Evolutionary conservation across 441 rosid genomes (phyloP).

Genomic region (Erodium moschatum): DNA sequence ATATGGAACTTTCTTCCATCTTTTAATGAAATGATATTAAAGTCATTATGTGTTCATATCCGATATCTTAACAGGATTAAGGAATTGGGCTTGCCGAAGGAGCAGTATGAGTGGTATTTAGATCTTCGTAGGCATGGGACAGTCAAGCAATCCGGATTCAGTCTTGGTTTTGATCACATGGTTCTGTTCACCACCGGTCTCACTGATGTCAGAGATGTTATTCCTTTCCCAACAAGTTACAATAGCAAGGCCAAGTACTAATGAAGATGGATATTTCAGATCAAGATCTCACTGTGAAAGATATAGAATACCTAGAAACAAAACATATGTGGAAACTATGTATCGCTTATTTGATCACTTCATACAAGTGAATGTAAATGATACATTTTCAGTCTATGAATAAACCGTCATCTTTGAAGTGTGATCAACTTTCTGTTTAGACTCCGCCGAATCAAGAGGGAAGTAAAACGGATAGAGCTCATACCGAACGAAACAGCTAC

Average conservation of each 20-base stretch:
- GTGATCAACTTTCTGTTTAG: slow-evolving; percentile 5
- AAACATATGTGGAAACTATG: neutral
- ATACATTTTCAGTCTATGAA: slow-evolving; percentile 20
- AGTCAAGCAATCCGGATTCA: slow-evolving; percentile 69
- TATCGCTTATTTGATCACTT: neutral
- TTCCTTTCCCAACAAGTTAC: slow-evolving; percentile 62
- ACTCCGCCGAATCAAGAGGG: slow-evolving; percentile 38
- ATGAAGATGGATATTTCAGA: slow-evolving; percentile 1
- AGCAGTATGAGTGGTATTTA: slow-evolving; percentile 69
- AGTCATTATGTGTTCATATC: neutral
- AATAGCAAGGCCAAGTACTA: slow-evolving; percentile 41
- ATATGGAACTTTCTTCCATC: neutral
- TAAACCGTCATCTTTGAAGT: slow-evolving; percentile 16
- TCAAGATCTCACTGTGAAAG: slow-evolving; percentile 1
- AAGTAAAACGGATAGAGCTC: slow-evolving; percentile 69
- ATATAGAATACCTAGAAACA: neutral
- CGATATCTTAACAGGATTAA: slow-evolving; percentile 39
- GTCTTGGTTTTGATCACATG: slow-evolving; percentile 58
- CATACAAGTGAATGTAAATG: slow-evolving; percentile 4
- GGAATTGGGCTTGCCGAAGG: slow-evolving; percentile 39
- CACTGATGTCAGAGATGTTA: slow-evolving; percentile 60
- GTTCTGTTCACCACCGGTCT: slow-evolving; percentile 63
- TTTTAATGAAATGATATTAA: neutral
- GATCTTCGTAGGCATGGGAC: slow-evolving; percentile 80
- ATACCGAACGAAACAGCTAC: slow-evolving; percentile 60